Evolutionary conservation across 139 green algal genomes (phyloP), one percentile per base, ranked within the genome.

Genomic region (Trebouxia sp.): DNA sequence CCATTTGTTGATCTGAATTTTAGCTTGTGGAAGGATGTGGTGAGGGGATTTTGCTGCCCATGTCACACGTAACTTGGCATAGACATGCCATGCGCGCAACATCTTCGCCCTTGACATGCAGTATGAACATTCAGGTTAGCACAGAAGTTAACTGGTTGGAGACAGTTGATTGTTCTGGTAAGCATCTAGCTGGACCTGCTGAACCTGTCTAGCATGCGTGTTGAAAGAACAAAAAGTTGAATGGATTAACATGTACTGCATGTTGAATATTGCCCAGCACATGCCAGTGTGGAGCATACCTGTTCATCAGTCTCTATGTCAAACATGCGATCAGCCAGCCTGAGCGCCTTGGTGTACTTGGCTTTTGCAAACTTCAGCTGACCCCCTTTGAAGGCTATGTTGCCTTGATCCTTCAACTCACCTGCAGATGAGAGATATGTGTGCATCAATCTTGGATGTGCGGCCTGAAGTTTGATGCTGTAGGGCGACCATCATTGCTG

Each of bases 231-330:
- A n/a, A 15, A 3, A 58, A 62, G 14, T 58, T 17, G 22, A 78
- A 37, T 39, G 37, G 6, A 72, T 32, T 38, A 26, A 17, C 0
- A 38, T 42, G 38, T 39, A 20, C 24, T n/a, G 22, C 0, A 47
- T 42, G 42, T 14, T 55, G n/a, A 47, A 47, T 62, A 15, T 69
- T 15, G 32, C 45, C 22, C 39, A 38, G 35, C 66, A 15, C 5
- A 76, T 9, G 1, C 10, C 30, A 6, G 12, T 43, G 72, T 6
- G 39, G 17, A 37, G 35, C 51, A 5, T 42, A 85, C 82, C 82
- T 92, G 50, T 69, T 90, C 85, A 5, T 91, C 80, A 0, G 78
- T 87, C 12, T 93, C 89, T 53, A 84, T 90, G 78, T 94, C 91
- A 37, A 83, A 83, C 10, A 65, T 50, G 28, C 62, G 66, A 51